Base-by-base conservation (phyloP, 805 yeast genomes). In the Wickerhamiella domercqiae region DNA sequence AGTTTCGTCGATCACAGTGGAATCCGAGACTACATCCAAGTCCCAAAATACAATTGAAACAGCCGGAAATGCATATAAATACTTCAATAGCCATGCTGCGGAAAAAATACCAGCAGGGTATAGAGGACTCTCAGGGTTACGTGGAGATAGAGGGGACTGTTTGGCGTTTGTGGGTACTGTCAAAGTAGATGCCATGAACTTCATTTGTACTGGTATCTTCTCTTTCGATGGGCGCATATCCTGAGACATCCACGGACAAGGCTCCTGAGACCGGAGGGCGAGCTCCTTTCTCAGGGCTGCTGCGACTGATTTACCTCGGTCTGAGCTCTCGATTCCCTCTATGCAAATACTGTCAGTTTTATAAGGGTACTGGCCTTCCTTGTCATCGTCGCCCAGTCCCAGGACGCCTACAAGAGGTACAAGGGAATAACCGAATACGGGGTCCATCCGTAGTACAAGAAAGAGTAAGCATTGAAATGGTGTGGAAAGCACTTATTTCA, bases 51-150 rank as follows among this genome's bases (percentile, higher is more conserved):
- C 50, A 2, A 74, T 54, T 30, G 65, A 62, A 0, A 67, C 63
- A 1, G 67, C 46, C 0, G 81, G 80, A n/a, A 60, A 30, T 3
- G 56, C 39, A n/a, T 61, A 56, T 20, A 57, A 55, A 47, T 73
- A 70, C 47, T 71, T 73, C 25, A 62, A 60, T 11, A 73, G 41
- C 82, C 81, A 75, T 19, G 66, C 56, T 1, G 50, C 44, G 2
- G 67, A 59, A 21, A 71, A 47, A 1, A 71, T 44, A 0, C 66
- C 63, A 25, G 62, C 55, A 1, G 70, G 68, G 43, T 52, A 63
- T 21, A 63, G 39, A 1, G 51, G 47, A 0, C 68, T 59, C 3
- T 55, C 54, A n/a, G 58, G 56, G 35, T 63, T 60, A 34, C 61
- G 55, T 2, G 76, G 75, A 0, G 75, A 70, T 7, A 61, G 41